Conservation (phyloP, 2,329 filamentous ascomycete genomes). For the Diaporthe velutina region DNA sequence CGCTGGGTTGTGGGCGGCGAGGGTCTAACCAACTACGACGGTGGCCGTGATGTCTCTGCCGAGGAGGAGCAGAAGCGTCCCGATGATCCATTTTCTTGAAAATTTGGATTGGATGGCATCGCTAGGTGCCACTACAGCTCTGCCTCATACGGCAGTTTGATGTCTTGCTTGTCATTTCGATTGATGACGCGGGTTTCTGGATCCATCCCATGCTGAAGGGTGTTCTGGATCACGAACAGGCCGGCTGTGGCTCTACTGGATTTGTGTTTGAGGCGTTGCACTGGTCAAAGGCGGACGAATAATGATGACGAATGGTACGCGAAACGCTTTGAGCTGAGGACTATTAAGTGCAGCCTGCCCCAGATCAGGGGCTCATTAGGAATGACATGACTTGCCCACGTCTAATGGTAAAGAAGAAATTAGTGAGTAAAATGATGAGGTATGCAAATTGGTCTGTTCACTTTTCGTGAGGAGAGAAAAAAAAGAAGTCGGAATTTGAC, state of each 20-base stretch:
- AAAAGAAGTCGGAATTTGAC: too few species aligned
- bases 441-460: accelerated
- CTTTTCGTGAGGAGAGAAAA: background rate
- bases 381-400: background rate
- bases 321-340: background rate
- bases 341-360: too few species aligned
- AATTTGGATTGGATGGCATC: background rate
- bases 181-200: background rate
- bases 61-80: background rate
- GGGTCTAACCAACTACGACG: constrained; percentile 3
- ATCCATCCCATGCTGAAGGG: background rate
- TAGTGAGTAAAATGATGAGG: background rate
- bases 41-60: background rate
- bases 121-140: accelerated
- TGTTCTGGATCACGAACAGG: background rate
- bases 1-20: background rate
- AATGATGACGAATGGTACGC: background rate
- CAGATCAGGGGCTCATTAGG: background rate
- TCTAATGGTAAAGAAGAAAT: background rate
- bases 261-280: background rate
- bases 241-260: background rate
- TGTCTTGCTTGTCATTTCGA: background rate
- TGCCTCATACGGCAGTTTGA: background rate
- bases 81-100: constrained; percentile 7
- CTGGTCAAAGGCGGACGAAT: background rate